phyloP scores from a whole-genome alignment of 495 filamentous ascomycete species.

The Daldinia vernicosa region DNA sequence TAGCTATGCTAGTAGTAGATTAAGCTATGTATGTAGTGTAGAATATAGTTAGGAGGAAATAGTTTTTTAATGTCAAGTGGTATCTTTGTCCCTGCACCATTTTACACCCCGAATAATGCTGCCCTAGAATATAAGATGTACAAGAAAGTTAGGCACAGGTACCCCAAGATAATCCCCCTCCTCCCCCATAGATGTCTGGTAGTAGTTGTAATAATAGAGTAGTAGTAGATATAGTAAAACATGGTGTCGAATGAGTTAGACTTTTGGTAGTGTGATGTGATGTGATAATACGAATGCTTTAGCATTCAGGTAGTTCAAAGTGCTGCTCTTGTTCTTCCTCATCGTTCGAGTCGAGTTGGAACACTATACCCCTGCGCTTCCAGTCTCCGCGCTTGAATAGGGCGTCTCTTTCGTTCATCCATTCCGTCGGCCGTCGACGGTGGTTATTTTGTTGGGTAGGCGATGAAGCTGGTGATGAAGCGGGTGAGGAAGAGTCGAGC shows the following conservation, averaged over 20 bases:
- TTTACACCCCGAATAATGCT: conserved; percentile 39
- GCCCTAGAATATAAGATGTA: conserved; percentile 27
- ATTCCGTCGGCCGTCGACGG: conserved; percentile 39
- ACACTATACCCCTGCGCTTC: conserved; percentile 61
- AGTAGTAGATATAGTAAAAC: neutral
- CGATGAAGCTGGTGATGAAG: conserved; percentile 26
- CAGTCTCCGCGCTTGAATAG: conserved; percentile 58
- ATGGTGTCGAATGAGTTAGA: neutral
- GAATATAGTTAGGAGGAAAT: neutral
- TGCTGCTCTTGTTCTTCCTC: conserved; percentile 39
- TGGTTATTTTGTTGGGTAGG: conserved; percentile 10
- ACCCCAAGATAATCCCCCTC: conserved; percentile 4
- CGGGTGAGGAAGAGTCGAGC: conserved; percentile 22
- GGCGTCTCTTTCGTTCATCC: conserved; percentile 48
- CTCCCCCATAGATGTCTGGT: conserved; percentile 11
- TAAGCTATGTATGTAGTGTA: neutral
- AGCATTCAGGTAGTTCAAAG: conserved; percentile 43
- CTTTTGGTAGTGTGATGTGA: neutral
- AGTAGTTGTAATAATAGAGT: neutral
- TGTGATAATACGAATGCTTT: neutral
- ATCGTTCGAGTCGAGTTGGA: conserved; percentile 44
- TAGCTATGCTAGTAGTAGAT: neutral
- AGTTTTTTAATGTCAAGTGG: conserved; percentile 34
- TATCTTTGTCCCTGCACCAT: conserved; percentile 35
- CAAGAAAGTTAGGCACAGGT: conserved; percentile 29